Conservation (phyloP, 257 asterid species). For the Petunia secreta region DNA sequence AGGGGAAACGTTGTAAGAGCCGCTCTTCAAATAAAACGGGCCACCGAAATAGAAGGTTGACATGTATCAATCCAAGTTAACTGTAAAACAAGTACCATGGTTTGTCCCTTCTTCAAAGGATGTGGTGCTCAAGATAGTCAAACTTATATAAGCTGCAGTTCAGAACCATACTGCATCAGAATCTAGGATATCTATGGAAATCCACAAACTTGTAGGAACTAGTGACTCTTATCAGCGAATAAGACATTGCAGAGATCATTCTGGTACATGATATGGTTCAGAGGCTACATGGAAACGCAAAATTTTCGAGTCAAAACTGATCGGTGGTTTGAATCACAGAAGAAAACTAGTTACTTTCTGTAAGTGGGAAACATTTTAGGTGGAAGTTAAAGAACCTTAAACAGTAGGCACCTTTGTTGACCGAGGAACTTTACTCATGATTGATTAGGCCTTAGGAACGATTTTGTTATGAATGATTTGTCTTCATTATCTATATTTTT, state of each 20-base stretch:
- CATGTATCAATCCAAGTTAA: constrained; percentile 4
- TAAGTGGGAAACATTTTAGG: constrained; percentile 12
- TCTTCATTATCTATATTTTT: background rate
- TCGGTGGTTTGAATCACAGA: background rate
- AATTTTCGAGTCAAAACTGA: background rate
- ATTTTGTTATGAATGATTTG: background rate
- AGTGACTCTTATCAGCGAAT: background rate
- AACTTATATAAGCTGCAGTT: background rate
- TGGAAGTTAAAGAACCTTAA: background rate
- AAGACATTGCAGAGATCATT: background rate
- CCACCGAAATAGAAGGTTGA: constrained; percentile 34
- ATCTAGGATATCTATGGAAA: constrained; percentile 19
- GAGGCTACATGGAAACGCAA: background rate
- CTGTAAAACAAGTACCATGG: background rate
- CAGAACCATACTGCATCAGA: background rate
- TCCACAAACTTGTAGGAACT: constrained; percentile 1
- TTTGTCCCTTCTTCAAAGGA: constrained; percentile 15
- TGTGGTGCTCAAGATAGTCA: constrained; percentile 14
- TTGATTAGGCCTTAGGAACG: background rate
- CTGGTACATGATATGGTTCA: background rate
- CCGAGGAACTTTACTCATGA: background rate
- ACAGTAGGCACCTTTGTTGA: constrained; percentile 11
- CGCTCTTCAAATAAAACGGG: constrained; percentile 52
- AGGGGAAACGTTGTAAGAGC: constrained; percentile 60
- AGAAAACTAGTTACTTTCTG: background rate